phyloP scores from a whole-genome alignment of 164 flowering plant genomes.

The Macadamia tetraphylla region DNA sequence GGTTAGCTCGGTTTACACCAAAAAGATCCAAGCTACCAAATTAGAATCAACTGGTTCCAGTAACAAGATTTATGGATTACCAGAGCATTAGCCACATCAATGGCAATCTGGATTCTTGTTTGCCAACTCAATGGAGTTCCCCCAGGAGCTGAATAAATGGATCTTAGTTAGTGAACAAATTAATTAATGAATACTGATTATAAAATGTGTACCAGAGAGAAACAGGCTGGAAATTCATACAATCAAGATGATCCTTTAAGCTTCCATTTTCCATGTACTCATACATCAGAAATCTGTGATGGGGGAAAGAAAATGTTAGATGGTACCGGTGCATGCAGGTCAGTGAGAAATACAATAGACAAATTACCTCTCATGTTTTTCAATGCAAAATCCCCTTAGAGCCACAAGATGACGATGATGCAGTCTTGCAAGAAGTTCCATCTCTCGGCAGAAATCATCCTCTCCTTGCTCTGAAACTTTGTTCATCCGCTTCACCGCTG shows the following conservation, averaged over 20 bases:
- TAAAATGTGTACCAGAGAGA: slow-evolving; percentile 1
- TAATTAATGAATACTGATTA: not conserved
- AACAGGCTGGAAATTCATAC: slow-evolving; percentile 34
- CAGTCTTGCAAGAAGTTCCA: slow-evolving; percentile 88
- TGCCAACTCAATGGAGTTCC: slow-evolving; percentile 76
- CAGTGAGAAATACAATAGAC: not conserved
- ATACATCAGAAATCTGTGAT: slow-evolving; percentile 80
- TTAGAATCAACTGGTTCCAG: slow-evolving; percentile 2
- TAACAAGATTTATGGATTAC: slow-evolving; percentile 31
- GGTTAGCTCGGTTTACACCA: not conserved
- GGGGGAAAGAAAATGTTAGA: slow-evolving; percentile 7
- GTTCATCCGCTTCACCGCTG: slow-evolving; percentile 82
- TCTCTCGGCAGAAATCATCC: slow-evolving; percentile 83
- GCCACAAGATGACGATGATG: slow-evolving; percentile 98
- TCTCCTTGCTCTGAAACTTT: slow-evolving; percentile 75
- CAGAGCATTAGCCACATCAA: slow-evolving; percentile 96
- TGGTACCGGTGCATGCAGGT: not conserved
- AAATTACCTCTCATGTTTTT: slow-evolving; percentile 64
- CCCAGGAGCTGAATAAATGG: slow-evolving; percentile 45
- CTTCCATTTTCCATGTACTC: slow-evolving; percentile 97
- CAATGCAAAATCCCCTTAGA: slow-evolving; percentile 77
- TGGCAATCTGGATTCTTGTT: slow-evolving; percentile 82
- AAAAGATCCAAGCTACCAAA: not conserved
- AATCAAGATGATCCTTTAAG: slow-evolving; percentile 84
- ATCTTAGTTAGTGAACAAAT: not conserved